Evolutionary conservation across 164 flowering plant genomes (phyloP).

Genomic region (Aristolochia contorta): DNA sequence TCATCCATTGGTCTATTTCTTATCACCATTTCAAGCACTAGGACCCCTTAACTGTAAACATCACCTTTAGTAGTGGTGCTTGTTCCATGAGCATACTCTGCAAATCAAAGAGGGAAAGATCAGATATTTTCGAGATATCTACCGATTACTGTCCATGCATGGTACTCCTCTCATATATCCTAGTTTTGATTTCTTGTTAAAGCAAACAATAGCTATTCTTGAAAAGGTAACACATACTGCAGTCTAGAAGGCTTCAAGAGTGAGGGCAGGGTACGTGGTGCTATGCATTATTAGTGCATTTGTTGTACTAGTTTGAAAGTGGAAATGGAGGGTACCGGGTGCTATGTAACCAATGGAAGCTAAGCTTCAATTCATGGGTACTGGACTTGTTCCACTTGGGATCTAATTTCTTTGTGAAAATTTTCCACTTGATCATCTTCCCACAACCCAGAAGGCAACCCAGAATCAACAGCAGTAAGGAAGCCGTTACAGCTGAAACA

Average conservation of each 20-base stretch:
- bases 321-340: conserved; percentile 19
- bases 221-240: not conserved
- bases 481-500: conserved; percentile 15
- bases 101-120: not conserved
- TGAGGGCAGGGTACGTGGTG: no score
- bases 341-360: conserved; percentile 27
- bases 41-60: conserved; percentile 25
- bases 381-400: conserved; percentile 10
- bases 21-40: conserved; percentile 24
- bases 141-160: no score
- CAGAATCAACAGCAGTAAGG: conserved; percentile 17
- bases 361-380: conserved; percentile 21
- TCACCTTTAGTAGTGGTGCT: conserved; percentile 24
- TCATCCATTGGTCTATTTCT: conserved; percentile 26
- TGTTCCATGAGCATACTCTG: conserved; percentile 27
- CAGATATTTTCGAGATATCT: not conserved
- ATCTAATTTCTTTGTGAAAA: conserved; percentile 3
- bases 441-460: conserved; percentile 24
- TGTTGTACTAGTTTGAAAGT: conserved; percentile 25
- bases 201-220: no score
- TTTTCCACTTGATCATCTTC: conserved; percentile 4
- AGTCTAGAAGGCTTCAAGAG: not conserved
- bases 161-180: no score
- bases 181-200: no score
- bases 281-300: conserved; percentile 8